phyloP scores from a whole-genome alignment of 192 early-diverging fungal genomes.

The Coemansia sp. region DNA sequence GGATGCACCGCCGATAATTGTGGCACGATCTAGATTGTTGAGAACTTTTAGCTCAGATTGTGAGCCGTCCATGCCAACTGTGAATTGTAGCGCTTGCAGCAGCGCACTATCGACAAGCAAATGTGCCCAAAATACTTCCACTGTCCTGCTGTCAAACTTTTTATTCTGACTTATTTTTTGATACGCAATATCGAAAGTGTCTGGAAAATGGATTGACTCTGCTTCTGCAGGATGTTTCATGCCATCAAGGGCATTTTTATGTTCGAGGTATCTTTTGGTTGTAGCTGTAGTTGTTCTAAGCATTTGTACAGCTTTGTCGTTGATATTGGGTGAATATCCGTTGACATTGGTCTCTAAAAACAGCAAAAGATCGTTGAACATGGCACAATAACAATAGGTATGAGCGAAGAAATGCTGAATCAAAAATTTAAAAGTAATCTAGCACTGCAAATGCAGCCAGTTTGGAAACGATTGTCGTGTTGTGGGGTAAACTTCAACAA shows the following conservation, averaged over 20 bases:
- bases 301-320: neutral
- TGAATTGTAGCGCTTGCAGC: constrained; percentile 16
- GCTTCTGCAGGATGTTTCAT: too few species aligned
- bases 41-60: constrained; percentile 1
- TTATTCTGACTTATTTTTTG: neutral
- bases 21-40: constrained; percentile 25
- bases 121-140: constrained; percentile 11
- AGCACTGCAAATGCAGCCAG: neutral
- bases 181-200: neutral
- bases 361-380: constrained; percentile 3
- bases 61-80: neutral
- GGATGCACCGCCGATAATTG: constrained; percentile 9
- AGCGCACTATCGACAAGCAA: constrained; percentile 16
- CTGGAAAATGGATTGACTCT: too few species aligned
- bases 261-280: neutral
- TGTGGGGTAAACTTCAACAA: neutral
- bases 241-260: too few species aligned
- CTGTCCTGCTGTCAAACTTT: constrained; percentile 7
- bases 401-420: neutral
- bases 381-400: neutral
- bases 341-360: neutral
- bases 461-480: neutral
- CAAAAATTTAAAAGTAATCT: too few species aligned
- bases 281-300: neutral
- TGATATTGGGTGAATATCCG: neutral